A percentile compares a stretch with the other conserved stretches of the same genome.
These are phyloP conservation scores for Chaetomiaceae sp. DNA, from an alignment of 2,329 filamentous ascomycete species.

Conservation along the genomic window DNA sequence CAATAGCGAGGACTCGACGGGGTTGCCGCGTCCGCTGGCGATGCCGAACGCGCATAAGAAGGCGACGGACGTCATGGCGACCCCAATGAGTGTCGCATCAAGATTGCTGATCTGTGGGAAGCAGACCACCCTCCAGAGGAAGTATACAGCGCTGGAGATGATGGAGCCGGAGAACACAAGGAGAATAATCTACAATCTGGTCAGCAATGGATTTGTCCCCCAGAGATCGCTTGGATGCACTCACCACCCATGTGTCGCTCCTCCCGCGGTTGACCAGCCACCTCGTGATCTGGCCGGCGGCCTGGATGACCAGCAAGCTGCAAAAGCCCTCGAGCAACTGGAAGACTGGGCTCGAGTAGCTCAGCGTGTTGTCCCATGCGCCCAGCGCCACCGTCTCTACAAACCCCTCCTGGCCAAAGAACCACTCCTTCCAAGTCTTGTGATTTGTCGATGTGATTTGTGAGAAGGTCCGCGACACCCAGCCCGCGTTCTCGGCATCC, in stretches of 20 bases:
- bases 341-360: conserved; percentile 90
- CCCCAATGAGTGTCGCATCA: conserved; percentile 87
- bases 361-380: conserved; percentile 80
- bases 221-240: conserved; percentile 31
- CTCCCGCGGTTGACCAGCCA: conserved; percentile 92
- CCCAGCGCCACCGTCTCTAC: conserved; percentile 77
- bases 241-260: conserved; percentile 94
- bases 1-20: conserved; percentile 88
- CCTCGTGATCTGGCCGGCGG: conserved; percentile 86
- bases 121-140: conserved; percentile 88
- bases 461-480: conserved; percentile 76
- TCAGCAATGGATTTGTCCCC: conserved; percentile 25
- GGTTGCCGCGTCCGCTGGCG: conserved; percentile 86
- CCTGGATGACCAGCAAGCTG: conserved; percentile 91
- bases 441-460: conserved; percentile 54
- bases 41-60: conserved; percentile 94
- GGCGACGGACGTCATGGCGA: conserved; percentile 85
- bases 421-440: conserved; percentile 70
- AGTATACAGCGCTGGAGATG: conserved; percentile 91
- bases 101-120: conserved; percentile 92
- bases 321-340: conserved; percentile 95
- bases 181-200: conserved; percentile 68
- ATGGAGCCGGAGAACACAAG: conserved; percentile 84
- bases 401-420: conserved; percentile 81
- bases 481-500: conserved; percentile 71